Evolutionary conservation across 495 filamentous ascomycete genomes (phyloP).

Genomic region (Darksidea phi): DNA sequence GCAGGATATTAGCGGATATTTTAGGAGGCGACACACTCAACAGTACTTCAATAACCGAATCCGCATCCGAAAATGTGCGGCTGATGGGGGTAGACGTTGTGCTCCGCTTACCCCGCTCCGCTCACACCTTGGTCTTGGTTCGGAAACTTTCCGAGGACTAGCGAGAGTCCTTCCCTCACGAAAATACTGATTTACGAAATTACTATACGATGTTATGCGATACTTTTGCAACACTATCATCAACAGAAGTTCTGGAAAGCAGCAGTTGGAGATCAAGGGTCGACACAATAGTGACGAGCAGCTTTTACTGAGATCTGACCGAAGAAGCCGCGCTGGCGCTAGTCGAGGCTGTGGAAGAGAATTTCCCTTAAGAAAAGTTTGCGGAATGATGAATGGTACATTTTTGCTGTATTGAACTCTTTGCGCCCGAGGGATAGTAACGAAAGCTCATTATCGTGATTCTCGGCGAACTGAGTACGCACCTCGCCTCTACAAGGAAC

Average conservation of each 20-base stretch:
- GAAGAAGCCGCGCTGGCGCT: slow-evolving; percentile 43
- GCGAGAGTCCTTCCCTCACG: neutral
- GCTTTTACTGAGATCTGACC: slow-evolving; percentile 33
- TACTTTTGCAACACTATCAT: no score
- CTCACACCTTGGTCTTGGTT: neutral
- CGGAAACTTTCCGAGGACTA: neutral
- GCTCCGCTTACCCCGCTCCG: no score
- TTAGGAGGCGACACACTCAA: no score
- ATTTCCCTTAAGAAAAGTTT: slow-evolving; percentile 52
- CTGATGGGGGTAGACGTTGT: no score
- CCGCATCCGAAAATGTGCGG: no score
- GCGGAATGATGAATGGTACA: slow-evolving; percentile 57
- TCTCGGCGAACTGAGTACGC: slow-evolving; percentile 37
- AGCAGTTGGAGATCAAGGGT: no score
- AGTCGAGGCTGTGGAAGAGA: slow-evolving; percentile 53
- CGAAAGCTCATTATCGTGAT: slow-evolving; percentile 31
- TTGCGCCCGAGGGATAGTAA: no score
- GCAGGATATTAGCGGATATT: no score
- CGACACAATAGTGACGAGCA: slow-evolving; percentile 2
- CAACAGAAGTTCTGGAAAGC: no score
- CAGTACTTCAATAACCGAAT: no score
- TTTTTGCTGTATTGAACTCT: no score
- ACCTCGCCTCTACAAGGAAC: slow-evolving; percentile 38
- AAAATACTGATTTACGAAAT: neutral
- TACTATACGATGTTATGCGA: no score